These are phyloP conservation scores for Paxillus rubicundulus DNA, from an alignment of 768 basidiomycete species.

Conservation along the genomic window DNA sequence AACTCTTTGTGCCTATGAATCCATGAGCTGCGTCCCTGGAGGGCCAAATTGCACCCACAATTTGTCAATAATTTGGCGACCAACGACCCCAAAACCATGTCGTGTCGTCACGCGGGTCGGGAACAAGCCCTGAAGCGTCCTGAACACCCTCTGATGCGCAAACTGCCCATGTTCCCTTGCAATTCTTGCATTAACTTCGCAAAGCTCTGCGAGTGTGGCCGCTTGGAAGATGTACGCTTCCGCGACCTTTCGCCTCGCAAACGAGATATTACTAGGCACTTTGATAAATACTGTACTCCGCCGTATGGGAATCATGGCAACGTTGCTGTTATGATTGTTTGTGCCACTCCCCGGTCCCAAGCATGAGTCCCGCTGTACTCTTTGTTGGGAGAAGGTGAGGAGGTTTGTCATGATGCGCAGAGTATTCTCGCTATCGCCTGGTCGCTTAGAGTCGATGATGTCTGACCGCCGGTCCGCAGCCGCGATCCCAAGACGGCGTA, in stretches of 20 bases:
- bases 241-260: conserved; percentile 54
- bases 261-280: conserved; percentile 47
- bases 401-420: conserved; percentile 78
- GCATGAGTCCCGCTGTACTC: conserved; percentile 37
- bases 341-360: conserved; percentile 30
- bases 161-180: conserved; percentile 60
- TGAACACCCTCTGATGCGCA: conserved; percentile 72
- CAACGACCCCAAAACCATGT: conserved; percentile 20
- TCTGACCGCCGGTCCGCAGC: conserved; percentile 53
- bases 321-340: conserved; percentile 16
- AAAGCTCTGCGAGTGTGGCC: conserved; percentile 44
- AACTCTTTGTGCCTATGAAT: conserved; percentile 42
- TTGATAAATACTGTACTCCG: conserved; percentile 62
- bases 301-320: conserved; percentile 34
- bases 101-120: conserved; percentile 26
- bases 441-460: conserved; percentile 38
- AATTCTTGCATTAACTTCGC: conserved; percentile 55
- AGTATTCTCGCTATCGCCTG: conserved; percentile 55
- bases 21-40: conserved; percentile 1
- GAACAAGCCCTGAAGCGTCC: conserved; percentile 51
- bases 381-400: conserved; percentile 55
- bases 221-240: conserved; percentile 56
- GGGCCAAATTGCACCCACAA: conserved; percentile 43
- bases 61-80: conserved; percentile 41
- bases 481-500: conserved; percentile 60